These are phyloP conservation scores for Cryphonectria parasitica DNA, from an alignment of 2,329 filamentous ascomycete genomes.

Conservation along the genomic window DNA sequence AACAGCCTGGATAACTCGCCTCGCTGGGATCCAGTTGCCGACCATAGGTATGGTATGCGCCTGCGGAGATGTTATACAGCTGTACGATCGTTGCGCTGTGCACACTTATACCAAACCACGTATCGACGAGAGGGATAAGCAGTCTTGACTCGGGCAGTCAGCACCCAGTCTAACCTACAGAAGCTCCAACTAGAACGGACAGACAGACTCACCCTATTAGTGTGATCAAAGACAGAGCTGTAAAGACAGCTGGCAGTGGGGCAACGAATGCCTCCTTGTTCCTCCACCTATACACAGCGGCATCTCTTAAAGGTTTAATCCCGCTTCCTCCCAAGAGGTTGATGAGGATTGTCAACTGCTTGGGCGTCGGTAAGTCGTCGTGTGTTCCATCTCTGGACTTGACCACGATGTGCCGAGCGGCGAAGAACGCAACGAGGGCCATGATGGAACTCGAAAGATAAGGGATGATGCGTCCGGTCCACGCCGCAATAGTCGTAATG, in stretches of 20 bases:
- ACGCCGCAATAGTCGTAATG: conserved; percentile 4
- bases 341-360: conserved; percentile 3
- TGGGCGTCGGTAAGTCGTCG: background rate
- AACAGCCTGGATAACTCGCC: background rate
- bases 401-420: conserved; percentile 7
- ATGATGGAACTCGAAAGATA: conserved; percentile 13
- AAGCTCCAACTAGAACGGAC: background rate
- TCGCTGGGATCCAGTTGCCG: background rate
- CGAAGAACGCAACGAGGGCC: conserved; percentile 12
- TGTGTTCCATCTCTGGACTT: conserved; percentile 1
- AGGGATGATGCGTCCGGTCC: conserved; percentile 2
- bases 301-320: background rate
- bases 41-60: background rate
- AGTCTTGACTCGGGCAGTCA: background rate
- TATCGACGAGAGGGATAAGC: background rate
- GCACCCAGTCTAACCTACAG: background rate
- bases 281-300: conserved; percentile 1
- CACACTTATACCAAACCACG: conserved; percentile 7
- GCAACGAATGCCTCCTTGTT: background rate
- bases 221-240: conserved; percentile 1
- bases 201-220: background rate
- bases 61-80: background rate
- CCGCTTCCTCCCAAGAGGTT: conserved; percentile 1
- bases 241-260: conserved; percentile 9
- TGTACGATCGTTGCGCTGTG: conserved; percentile 9